Evolutionary conservation across 75 land plant species (phyloP), one percentile per base, ranked within the genome.

Genomic region (Azolla pinnata): DNA sequence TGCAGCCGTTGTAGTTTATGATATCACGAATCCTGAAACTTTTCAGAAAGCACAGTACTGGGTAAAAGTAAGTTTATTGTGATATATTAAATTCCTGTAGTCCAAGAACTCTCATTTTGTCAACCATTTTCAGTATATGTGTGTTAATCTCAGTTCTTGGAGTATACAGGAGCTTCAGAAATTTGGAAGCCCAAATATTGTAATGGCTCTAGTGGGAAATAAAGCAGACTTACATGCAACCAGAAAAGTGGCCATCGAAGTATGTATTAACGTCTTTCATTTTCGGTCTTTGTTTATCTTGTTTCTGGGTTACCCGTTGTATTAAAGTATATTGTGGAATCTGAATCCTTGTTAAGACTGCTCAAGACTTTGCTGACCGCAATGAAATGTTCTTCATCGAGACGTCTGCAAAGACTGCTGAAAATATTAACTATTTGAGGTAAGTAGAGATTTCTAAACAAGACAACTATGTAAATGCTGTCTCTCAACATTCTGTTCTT

Each of bases 361-460:
- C 85, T 3, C 58, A 64, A 27, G 93, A 78, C 0, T 84, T 82
- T 71, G 97, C 97, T 20, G 88, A 87, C 42, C 82, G 75, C 61
- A 92, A 92, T 73, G 89, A 82, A 4, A 92, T 92, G 96, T 92
- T 92, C 71, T 92, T 92, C 51, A 92, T 88, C 56, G 98, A 88
- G 78, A 88, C 98, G 33, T 92, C 98, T 34, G 98, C 96, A 26
- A 92, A 92, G 64, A 92, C 98, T 17, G 90, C 98, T 0, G 96
- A 88, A 52, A 92, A 92, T 46, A 83, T 92, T 33, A 88, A 88
- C 60, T 81, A 88, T 92, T 92, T 69, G 85, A 85, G 85, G 89
- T 84, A 56, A 14, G 23, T 14, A 18, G 19, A 3, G n/a, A n/a
- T n/a, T n/a, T n/a, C n/a, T n/a, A n/a, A n/a, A n/a, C 26, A 23